phyloP scores from a whole-genome alignment of 352 stramenopile species.

The Phytophthora aleatoria region DNA sequence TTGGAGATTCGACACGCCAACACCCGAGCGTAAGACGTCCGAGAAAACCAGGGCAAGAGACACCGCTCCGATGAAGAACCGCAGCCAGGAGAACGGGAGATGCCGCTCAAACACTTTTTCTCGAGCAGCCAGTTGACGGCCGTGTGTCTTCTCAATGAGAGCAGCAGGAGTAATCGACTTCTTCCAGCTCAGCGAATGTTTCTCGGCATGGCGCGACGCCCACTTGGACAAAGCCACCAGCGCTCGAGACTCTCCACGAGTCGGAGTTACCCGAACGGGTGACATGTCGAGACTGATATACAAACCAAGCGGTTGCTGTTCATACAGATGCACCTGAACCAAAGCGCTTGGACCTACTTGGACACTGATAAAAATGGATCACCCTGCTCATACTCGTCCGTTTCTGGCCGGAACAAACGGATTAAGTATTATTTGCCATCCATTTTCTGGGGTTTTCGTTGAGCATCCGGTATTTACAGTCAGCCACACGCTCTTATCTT shows the following conservation, averaged over 20 bases:
- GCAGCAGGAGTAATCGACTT: conserved; percentile 11
- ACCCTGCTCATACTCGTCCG: conserved; percentile 4
- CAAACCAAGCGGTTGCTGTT: neutral
- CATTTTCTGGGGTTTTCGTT: neutral
- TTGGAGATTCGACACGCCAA: conserved; percentile 28
- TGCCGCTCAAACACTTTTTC: conserved; percentile 33
- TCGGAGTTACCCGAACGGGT: conserved; percentile 13
- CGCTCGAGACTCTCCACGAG: conserved; percentile 8
- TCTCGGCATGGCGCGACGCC: conserved; percentile 18
- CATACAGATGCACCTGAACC: conserved; percentile 10
- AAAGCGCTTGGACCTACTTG: neutral
- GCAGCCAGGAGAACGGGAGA: conserved; percentile 37
- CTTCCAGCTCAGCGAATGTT: conserved; percentile 13
- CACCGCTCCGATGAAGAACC: conserved; percentile 24
- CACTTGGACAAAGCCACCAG: conserved; percentile 23
- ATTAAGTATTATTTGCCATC: neutral
- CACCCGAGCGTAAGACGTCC: conserved; percentile 34
- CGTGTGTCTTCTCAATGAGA: conserved; percentile 29
- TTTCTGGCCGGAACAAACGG: conserved; percentile 4
- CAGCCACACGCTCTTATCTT: neutral
- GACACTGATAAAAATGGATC: conserved; percentile 14
- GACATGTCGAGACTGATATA: conserved; percentile 13
- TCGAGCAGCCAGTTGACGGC: conserved; percentile 20
- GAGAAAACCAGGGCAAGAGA: conserved; percentile 41
- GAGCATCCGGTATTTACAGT: too few species aligned